Evolutionary conservation across 2,329 filamentous ascomycete genomes (phyloP), one percentile per base, ranked within the genome.

Genomic region (Fusarium buharicum): DNA sequence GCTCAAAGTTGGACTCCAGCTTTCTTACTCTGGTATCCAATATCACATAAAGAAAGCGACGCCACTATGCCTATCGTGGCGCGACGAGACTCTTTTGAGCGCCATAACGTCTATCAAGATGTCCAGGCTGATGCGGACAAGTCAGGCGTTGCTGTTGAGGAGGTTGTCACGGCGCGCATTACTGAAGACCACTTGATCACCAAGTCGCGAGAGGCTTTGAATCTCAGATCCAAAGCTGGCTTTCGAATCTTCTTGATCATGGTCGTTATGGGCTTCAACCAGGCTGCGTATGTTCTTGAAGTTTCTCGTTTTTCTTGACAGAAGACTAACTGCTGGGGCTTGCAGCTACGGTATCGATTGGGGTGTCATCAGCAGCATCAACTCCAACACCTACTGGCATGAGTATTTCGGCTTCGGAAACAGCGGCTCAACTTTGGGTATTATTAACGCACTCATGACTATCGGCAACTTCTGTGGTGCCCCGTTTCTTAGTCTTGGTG

Each of bases 371-470:
- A 65, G 66, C 30, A 60, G 65, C 9, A 68, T 69, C 60, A 69
- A 68, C 51, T 50, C 65, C 20, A 64, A 64, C 18, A 31, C 36
- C 24, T 55, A 59, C n/a, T 69, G 66, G 67, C 67, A 66, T 30
- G 22, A 44, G 0, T 69, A 67, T 46, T 69, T 69, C n/a, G 66
- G 66, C 5, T 68, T 69, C 22, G 50, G 7, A 14, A 64, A 59
- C 5, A 48, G 58, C 7, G 66, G 63, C 11, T 64, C 60, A 18
- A 55, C 55, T 1, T 61, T 69, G 4, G 65, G 67, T 17, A 49
- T 61, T 24, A 69, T 68, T 38, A 69, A 69, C 8, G 66, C 67
- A 4, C 51, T 68, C 5, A 69, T 69, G 66, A 66, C 65, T 10
- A 66, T 69, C 6, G 66, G 66, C 9, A 66, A 47, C 18, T 68